These are phyloP conservation scores for Craterostigma plantagineum DNA, from an alignment of 257 asterid genomes.

Conservation along the genomic window DNA sequence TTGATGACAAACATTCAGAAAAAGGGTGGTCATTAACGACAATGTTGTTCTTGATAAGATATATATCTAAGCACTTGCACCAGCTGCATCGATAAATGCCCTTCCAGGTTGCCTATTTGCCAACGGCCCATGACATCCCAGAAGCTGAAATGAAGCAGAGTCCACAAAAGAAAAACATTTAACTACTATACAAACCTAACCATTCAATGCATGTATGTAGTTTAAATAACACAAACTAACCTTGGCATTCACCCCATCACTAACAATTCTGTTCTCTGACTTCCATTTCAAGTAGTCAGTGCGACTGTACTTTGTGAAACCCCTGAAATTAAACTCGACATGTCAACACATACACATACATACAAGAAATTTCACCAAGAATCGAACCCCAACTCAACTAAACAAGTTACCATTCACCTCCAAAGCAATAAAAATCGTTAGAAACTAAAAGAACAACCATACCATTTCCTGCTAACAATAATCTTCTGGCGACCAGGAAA, in stretches of 20 bases:
- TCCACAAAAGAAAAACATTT: neutral
- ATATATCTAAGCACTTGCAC: neutral
- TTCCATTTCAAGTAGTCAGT: conserved; percentile 9
- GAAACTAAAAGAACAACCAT: neutral
- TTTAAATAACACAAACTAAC: no score
- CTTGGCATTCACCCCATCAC: conserved; percentile 8
- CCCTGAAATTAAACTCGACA: conserved; percentile 4
- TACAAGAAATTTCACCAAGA: neutral
- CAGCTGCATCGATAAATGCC: conserved; percentile 2
- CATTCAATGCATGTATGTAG: no score
- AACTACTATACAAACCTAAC: neutral
- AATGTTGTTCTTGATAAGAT: no score
- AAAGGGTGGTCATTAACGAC: no score
- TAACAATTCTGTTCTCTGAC: conserved; percentile 3
- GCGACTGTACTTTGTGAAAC: conserved; percentile 10
- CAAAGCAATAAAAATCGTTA: neutral
- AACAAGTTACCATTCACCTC: neutral
- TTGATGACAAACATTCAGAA: no score
- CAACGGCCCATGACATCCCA: conserved; percentile 5
- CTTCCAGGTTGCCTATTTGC: conserved; percentile 1
- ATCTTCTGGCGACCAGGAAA: conserved; percentile 68
- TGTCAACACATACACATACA: neutral
- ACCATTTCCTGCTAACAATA: conserved; percentile 59
- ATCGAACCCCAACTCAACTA: no score
- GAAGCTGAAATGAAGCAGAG: conserved; percentile 1